These are phyloP conservation scores for Fusarium nanum DNA, from an alignment of 2,329 filamentous ascomycete species.

Conservation along the genomic window DNA sequence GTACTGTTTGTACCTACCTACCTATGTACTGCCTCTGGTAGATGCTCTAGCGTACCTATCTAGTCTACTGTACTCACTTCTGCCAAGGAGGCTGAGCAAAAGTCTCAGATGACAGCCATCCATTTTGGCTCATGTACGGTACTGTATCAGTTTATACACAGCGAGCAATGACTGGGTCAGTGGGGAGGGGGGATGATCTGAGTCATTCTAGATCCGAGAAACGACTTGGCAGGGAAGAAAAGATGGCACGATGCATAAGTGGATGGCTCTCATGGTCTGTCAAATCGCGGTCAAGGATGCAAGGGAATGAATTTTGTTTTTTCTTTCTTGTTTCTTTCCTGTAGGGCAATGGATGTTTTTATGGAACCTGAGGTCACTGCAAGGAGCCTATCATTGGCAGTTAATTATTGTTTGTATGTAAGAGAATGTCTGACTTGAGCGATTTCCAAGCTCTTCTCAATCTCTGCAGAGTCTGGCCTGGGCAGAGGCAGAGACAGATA, in stretches of 20 bases:
- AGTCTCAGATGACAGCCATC: slow-evolving; percentile 14
- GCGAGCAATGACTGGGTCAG: not conserved
- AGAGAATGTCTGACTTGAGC: slow-evolving; percentile 11
- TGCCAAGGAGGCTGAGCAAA: slow-evolving; percentile 21
- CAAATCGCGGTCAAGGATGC: slow-evolving; percentile 32
- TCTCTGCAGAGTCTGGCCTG: not conserved
- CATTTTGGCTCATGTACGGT: not conserved
- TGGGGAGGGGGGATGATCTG: slow-evolving; percentile 9
- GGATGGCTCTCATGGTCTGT: slow-evolving; percentile 3
- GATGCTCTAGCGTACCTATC: not conserved
- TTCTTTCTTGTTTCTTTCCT: slow-evolving; percentile 11
- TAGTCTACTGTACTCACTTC: not conserved
- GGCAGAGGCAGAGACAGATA: not conserved
- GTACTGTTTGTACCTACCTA: not conserved
- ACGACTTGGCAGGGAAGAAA: slow-evolving; percentile 17
- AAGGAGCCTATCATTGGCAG: slow-evolving; percentile 10
- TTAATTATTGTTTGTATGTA: not conserved
- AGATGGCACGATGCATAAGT: slow-evolving; percentile 16
- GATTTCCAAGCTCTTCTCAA: not conserved
- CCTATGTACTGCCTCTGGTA: not conserved
- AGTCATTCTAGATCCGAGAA: slow-evolving; percentile 29
- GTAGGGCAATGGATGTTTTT: not conserved
- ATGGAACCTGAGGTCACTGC: slow-evolving; percentile 6
- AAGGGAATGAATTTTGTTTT: not conserved
- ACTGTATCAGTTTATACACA: not conserved